Percentiles rank a stretch among this genome's conserved stretches.
These are phyloP conservation scores for Diatrype stigma DNA, from an alignment of 2,329 filamentous ascomycete genomes.

Conservation along the genomic window DNA sequence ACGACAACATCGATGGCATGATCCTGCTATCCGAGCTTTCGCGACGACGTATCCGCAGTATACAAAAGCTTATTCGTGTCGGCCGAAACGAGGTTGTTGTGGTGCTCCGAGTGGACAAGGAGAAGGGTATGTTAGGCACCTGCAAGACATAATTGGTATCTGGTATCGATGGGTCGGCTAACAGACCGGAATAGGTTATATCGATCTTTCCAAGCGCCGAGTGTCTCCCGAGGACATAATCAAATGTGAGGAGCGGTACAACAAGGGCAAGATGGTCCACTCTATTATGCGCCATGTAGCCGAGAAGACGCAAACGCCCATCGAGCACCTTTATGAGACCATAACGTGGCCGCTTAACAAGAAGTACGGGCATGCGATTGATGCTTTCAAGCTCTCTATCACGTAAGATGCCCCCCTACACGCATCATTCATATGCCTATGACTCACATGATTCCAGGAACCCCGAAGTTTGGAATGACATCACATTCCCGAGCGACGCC, in stretches of 20 bases:
- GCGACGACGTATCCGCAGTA: slow-evolving; percentile 94
- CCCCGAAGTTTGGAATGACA: slow-evolving; percentile 92
- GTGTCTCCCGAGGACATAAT: slow-evolving; percentile 96
- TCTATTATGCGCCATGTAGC: slow-evolving; percentile 98
- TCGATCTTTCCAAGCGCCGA: slow-evolving; percentile 96
- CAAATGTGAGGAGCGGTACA: slow-evolving; percentile 98
- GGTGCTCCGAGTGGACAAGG: slow-evolving; percentile 97
- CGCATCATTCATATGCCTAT: slow-evolving; percentile 6
- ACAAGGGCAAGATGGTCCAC: slow-evolving; percentile 99
- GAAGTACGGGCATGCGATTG: slow-evolving; percentile 93
- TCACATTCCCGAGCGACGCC: slow-evolving; percentile 78
- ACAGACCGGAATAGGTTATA: slow-evolving; percentile 68
- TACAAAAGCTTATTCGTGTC: slow-evolving; percentile 97
- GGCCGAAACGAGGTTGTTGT: slow-evolving; percentile 98
- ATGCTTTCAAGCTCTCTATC: slow-evolving; percentile 98
- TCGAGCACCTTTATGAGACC: slow-evolving; percentile 87
- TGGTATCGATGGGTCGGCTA: slow-evolving; percentile 9
- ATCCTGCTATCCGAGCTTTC: slow-evolving; percentile 97
- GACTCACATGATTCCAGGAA: slow-evolving; percentile 54
- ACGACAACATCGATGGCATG: slow-evolving; percentile 99
- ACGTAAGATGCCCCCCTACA: slow-evolving; percentile 66
- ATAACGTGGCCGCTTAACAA: slow-evolving; percentile 98
- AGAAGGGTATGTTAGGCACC: slow-evolving; percentile 65
- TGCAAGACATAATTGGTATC: slow-evolving; percentile 4
- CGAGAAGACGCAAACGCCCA: slow-evolving; percentile 92